Base-by-base conservation (phyloP, 2,329 filamentous ascomycete species). In the Pezicula carpinea region DNA sequence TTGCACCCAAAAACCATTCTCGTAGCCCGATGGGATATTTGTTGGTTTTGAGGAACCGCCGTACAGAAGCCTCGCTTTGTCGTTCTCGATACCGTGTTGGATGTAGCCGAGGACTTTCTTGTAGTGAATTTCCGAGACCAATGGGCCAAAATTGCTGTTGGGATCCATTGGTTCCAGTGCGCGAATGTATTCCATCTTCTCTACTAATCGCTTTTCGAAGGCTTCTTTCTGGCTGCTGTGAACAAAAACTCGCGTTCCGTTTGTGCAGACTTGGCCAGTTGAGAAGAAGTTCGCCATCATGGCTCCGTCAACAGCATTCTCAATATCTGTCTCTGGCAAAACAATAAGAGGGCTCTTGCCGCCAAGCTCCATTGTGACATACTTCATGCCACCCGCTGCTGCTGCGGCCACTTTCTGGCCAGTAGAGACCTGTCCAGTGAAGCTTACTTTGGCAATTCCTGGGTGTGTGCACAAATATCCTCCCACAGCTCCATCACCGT, bases 211-310 rank as follows among this genome's bases (percentile, higher is more conserved):
- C 57, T 75, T 72, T 64, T 95, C 88, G 54, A 95, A 91, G 0
- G 71, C 72, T 13, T 69, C 48, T 62, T 90, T 82, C 65, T 89
- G 75, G 32, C 68, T 63, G 29, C 74, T 69, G 0, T 86, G 89
- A 3, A 96, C 77, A 64, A 95, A 95, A 29, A 95, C 89, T 10
- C 90, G 77, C 1, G 90, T 95, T 42, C 90, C 90, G 64, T 95
- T 95, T 43, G 90, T 95, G 76, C 90, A 96, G 43, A 95, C 89
- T 67, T 96, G 90, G 23, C 90, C 90, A 0, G 87, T 87, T 55
- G 85, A 90, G 74, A 87, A 95, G 71, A 95, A 95, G 67, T 95
- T 95, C 58, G 89, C 90, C 75, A 95, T 89, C 85, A 95, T 91
- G 53, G 89, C 89, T 23, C 88, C 86, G 60, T 95, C 85, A 29